phyloP scores from a whole-genome alignment of 2,329 filamentous ascomycete species.

The Ceratocystis papillata region DNA sequence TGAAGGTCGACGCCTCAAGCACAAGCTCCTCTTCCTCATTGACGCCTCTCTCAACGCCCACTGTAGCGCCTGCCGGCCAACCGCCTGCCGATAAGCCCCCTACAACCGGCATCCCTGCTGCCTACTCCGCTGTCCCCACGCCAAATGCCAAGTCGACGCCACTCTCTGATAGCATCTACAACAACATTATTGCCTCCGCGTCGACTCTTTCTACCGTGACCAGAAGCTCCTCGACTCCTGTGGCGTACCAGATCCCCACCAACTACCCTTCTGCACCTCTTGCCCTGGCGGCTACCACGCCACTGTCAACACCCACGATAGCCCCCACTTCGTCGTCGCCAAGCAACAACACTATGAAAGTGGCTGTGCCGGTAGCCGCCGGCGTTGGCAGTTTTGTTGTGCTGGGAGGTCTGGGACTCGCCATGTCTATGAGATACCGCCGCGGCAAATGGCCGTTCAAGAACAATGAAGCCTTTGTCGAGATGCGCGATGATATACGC shows the following conservation, averaged over 20 bases:
- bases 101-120: neutral
- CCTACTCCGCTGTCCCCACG: neutral
- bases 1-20: neutral
- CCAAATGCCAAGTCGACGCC: neutral
- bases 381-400: slow-evolving; percentile 23
- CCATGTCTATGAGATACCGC: slow-evolving; percentile 24
- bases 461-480: slow-evolving; percentile 16
- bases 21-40: neutral
- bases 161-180: slow-evolving; percentile 18
- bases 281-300: neutral
- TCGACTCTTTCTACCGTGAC: slow-evolving; percentile 13
- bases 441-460: slow-evolving; percentile 25
- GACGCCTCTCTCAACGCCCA: neutral
- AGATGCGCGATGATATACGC: slow-evolving; percentile 18
- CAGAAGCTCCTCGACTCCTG: neutral
- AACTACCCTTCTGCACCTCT: neutral
- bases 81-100: neutral
- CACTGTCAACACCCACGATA: slow-evolving; percentile 11
- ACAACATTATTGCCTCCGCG: slow-evolving; percentile 19
- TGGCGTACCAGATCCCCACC: neutral
- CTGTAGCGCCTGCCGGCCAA: neutral
- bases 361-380: slow-evolving; percentile 23
- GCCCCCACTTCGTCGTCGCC: neutral
- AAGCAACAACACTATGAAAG: slow-evolving; percentile 11
- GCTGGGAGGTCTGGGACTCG: slow-evolving; percentile 21